Base-by-base conservation (phyloP, 2,329 filamentous ascomycete species). In the Magnaporthiopsis rhizophila region DNA sequence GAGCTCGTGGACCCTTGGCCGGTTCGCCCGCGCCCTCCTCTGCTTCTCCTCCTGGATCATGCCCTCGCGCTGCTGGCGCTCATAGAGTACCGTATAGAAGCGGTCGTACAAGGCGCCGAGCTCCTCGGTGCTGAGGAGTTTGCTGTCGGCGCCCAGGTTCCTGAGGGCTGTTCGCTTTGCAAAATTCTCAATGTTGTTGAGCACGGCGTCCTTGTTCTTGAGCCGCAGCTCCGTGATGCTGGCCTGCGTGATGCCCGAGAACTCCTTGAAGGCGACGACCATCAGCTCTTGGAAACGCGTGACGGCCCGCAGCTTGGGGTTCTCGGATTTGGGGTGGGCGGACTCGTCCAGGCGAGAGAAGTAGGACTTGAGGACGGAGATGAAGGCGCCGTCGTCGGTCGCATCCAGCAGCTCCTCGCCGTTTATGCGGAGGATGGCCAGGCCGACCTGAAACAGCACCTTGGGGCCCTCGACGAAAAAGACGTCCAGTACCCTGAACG, bases 201-300 rank as follows among this genome's bases (percentile, higher is more conserved):
- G 81, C 38, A 99, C 95, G 0, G 90, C 89, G 72, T 95, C 91
- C 76, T 98, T 98, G 77, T 98, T 96, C 76, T 93, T 96, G 57
- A 90, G 82, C 28, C 95, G 88, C 72, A 96, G 84, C 69, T 98
- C 95, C 0, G 89, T 90, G 66, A 99, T 93, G 62, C 89, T 97
- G 72, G 87, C 89, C 73, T 99, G 94, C 0, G 95, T 99, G 69
- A 99, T 97, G 57, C 89, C 91, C 0, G 94, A 90, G 73, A 99
- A 99, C 73, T 99, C 95, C 70, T 97, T 98, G 79, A 99, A 99
- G 0, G 95, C 95, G 26, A 98, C 95, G 3, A 99, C 95, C 93
- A 99, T 98, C 65, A 99, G 85, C 75, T 98, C 95, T 72, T 99
- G 95, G 74, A 99, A 99, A 60, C 91, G 86, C 7, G 96, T 99